Percentiles rank a stretch among this genome's conserved stretches.
These are phyloP conservation scores for Fusarium secorum DNA, from an alignment of 2,329 filamentous ascomycete genomes.

Conservation along the genomic window DNA sequence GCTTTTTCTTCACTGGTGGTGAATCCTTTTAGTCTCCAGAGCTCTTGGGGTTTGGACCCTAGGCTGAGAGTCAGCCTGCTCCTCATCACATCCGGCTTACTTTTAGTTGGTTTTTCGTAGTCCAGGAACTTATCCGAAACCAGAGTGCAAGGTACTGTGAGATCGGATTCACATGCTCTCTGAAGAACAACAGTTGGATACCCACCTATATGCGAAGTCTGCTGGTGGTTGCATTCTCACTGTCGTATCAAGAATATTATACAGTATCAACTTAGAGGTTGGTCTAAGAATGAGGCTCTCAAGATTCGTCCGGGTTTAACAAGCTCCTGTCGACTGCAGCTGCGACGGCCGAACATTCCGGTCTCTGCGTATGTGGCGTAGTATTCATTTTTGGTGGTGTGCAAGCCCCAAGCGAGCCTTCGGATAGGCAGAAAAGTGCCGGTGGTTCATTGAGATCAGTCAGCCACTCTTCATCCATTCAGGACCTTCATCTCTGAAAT, in stretches of 20 bases:
- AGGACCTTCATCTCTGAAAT: neutral
- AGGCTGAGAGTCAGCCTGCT: neutral
- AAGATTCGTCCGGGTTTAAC: neutral
- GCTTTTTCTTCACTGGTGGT: slow-evolving; percentile 27
- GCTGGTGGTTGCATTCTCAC: neutral
- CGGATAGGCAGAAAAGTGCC: neutral
- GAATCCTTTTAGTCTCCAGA: neutral
- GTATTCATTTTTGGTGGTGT: slow-evolving; percentile 4
- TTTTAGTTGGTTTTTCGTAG: neutral
- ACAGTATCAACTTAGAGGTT: neutral
- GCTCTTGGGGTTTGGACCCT: slow-evolving; percentile 11
- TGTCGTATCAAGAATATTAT: slow-evolving; percentile 1
- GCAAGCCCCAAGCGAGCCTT: neutral
- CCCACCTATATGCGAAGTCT: slow-evolving; percentile 2
- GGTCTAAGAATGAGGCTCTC: slow-evolving; percentile 22
- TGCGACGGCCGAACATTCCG: slow-evolving; percentile 15
- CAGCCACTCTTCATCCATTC: neutral
- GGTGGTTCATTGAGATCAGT: neutral
- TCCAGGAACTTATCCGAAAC: slow-evolving; percentile 1
- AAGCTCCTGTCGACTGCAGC: neutral
- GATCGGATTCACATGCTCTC: neutral
- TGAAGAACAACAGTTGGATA: neutral
- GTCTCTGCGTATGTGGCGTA: neutral
- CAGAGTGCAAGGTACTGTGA: neutral
- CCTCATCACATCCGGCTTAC: neutral